These are phyloP conservation scores for Mentha longifolia DNA, from an alignment of 257 asterid genomes.

Conservation along the genomic window DNA sequence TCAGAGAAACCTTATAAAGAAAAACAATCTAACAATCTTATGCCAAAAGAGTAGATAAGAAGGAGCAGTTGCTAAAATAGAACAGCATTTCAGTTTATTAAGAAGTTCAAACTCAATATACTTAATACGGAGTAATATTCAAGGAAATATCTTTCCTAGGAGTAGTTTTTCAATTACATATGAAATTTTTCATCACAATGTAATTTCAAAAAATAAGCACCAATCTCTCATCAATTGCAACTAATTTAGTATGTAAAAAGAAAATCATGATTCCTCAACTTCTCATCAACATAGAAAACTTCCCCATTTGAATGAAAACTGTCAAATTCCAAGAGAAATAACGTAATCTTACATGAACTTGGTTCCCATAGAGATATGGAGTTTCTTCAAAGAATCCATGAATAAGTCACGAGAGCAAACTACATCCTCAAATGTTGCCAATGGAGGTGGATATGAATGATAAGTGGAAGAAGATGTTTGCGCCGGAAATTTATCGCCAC, in stretches of 20 bases:
- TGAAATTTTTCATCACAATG: neutral
- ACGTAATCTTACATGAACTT: slow-evolving; percentile 72
- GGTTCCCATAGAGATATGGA: slow-evolving; percentile 77
- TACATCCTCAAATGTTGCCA: slow-evolving; percentile 66
- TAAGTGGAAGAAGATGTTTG: slow-evolving; percentile 50
- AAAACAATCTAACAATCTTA: neutral
- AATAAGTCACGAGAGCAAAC: slow-evolving; percentile 54
- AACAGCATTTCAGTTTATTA: neutral
- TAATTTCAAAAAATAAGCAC: neutral
- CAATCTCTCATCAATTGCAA: too few species aligned
- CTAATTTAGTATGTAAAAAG: too few species aligned
- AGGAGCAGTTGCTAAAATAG: neutral
- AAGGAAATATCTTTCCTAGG: neutral
- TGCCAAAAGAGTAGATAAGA: neutral
- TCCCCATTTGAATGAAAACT: neutral
- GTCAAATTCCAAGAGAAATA: neutral
- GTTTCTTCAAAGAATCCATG: slow-evolving; percentile 67
- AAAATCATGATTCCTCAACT: neutral
- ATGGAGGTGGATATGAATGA: slow-evolving; percentile 69
- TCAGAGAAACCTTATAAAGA: neutral
- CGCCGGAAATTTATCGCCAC: slow-evolving; percentile 37
- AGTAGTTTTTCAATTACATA: neutral
- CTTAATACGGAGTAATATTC: neutral
- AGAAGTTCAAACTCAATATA: neutral
- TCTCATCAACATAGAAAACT: neutral